phyloP scores from a whole-genome alignment of 306 rosid genomes.

The Sechiopsis laciniata region DNA sequence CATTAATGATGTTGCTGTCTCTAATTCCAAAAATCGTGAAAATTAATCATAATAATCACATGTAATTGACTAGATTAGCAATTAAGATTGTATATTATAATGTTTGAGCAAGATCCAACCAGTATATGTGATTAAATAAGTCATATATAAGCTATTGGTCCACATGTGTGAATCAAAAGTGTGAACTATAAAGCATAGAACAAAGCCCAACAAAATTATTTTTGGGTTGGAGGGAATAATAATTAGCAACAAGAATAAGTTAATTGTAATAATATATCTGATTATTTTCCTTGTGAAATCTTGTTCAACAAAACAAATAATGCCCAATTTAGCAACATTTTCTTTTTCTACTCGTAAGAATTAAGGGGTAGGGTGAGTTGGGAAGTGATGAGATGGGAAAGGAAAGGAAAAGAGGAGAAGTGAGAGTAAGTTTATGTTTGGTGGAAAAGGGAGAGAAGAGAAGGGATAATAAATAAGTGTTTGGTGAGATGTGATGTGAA shows the following conservation, averaged over 20 bases:
- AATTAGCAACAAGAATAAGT: not conserved
- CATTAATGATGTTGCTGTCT: not conserved
- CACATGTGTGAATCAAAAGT: constrained; percentile 16
- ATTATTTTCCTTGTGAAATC: too few species aligned
- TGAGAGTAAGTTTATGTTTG: too few species aligned
- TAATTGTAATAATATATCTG: not conserved
- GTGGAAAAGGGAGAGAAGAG: too few species aligned
- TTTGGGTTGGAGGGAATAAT: not conserved
- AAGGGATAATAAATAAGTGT: too few species aligned
- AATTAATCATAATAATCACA: not conserved
- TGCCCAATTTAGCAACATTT: too few species aligned
- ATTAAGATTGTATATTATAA: constrained; percentile 18
- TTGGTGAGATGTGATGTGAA: too few species aligned
- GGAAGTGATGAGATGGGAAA: too few species aligned
- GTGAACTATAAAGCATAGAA: constrained; percentile 17
- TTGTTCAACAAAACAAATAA: too few species aligned
- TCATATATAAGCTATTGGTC: constrained; percentile 5
- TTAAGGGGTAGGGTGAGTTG: too few species aligned
- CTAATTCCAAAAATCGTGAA: not conserved
- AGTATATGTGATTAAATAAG: not conserved
- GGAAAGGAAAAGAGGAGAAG: too few species aligned
- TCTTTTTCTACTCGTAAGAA: too few species aligned
- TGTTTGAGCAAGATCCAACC: constrained; percentile 21
- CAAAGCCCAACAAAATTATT: not conserved
- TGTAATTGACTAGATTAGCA: not conserved